Evolutionary conservation across 257 asterid genomes (phyloP).

Genomic region (Voacanga thouarsii): DNA sequence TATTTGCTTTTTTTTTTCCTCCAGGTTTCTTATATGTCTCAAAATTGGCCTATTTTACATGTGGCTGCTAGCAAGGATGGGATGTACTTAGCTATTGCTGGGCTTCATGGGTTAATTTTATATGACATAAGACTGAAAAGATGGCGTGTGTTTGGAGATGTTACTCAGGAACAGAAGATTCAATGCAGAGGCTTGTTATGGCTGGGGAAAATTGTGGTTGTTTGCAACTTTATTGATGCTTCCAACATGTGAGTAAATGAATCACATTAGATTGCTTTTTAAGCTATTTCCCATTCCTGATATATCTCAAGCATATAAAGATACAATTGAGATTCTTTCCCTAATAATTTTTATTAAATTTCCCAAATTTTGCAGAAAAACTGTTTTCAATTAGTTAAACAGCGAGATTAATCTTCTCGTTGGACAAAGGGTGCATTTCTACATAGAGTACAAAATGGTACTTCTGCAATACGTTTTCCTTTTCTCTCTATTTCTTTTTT

Average conservation of each 20-base stretch:
- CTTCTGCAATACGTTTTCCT: background rate
- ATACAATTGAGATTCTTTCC: background rate
- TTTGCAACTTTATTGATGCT: conserved; percentile 87
- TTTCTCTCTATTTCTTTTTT: no score
- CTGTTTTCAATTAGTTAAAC: no score
- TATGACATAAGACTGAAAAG: conserved; percentile 83
- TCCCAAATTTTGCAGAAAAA: background rate
- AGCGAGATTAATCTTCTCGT: no score
- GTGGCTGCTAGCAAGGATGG: conserved; percentile 99
- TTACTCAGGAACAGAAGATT: conserved; percentile 94
- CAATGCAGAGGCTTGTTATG: conserved; percentile 96
- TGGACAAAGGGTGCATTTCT: no score
- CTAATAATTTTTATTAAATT: background rate
- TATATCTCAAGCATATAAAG: background rate
- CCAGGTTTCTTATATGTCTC: conserved; percentile 96
- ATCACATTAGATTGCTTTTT: background rate
- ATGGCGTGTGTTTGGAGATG: conserved; percentile 99
- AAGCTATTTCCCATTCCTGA: background rate
- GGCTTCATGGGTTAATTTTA: conserved; percentile 92
- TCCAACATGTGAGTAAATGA: conserved; percentile 63
- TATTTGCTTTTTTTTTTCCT: conserved; percentile 21
- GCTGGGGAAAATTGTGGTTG: conserved; percentile 96
- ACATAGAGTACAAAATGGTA: background rate
- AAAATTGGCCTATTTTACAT: conserved; percentile 96
- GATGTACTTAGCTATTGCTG: conserved; percentile 96